Evolutionary conservation across 164 flowering plant genomes (phyloP).

Genomic region (Annona cherimola): DNA sequence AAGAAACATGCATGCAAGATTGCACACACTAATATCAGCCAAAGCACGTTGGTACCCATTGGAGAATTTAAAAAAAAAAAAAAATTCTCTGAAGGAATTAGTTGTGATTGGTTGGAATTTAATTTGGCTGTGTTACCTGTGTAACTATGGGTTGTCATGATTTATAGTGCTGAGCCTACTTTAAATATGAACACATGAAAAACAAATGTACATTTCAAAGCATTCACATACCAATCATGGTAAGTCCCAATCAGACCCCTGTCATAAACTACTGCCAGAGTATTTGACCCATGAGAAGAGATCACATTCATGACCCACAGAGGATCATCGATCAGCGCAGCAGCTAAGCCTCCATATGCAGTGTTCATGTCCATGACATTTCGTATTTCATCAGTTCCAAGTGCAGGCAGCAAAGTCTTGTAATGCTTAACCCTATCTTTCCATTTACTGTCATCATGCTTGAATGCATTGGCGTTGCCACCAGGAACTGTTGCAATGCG

Average conservation of each 20-base stretch:
- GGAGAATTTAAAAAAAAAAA: too few species aligned
- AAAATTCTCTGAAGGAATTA: too few species aligned
- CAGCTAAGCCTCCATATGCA: constrained; percentile 89
- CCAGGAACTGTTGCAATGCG: constrained; percentile 61
- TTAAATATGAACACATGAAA: neutral
- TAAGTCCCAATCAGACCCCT: constrained; percentile 91
- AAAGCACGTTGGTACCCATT: too few species aligned
- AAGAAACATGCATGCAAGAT: too few species aligned
- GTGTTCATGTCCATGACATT: constrained; percentile 99
- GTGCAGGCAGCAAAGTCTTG: constrained; percentile 69
- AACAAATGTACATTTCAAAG: neutral
- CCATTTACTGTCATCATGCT: constrained; percentile 90
- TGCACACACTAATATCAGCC: too few species aligned
- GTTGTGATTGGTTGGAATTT: too few species aligned
- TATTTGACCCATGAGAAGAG: constrained; percentile 77
- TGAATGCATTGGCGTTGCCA: constrained; percentile 66
- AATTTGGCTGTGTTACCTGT: too few species aligned
- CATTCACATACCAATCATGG: constrained; percentile 81
- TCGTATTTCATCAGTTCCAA: constrained; percentile 77
- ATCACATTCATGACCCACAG: constrained; percentile 98
- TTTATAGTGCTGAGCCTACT: neutral
- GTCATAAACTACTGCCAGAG: constrained; percentile 80
- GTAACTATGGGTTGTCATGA: too few species aligned
- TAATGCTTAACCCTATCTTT: constrained; percentile 75
- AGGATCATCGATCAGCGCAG: constrained; percentile 68